Conservation (phyloP, 768 basidiomycete species). For the Leucosporidium scottii region DNA sequence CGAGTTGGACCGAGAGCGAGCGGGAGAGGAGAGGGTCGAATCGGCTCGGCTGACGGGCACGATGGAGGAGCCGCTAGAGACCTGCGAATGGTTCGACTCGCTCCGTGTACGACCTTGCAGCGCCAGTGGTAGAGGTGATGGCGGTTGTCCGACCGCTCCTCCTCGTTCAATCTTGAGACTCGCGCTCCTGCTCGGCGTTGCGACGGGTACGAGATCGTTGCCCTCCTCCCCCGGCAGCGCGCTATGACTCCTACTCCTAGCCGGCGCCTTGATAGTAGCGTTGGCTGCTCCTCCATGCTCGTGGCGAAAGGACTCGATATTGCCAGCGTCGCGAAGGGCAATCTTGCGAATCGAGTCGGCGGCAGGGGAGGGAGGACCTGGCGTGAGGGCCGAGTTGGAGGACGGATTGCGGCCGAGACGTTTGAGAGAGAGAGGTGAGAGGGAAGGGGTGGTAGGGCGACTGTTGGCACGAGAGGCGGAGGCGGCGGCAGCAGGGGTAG, state of each 20-base stretch:
- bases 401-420: neutral
- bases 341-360: conserved; percentile 3
- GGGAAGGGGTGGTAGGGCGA: neutral
- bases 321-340: neutral
- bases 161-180: too few species aligned
- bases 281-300: too few species aligned
- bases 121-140: neutral
- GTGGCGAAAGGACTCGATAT: conserved; percentile 1
- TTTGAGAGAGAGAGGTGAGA: neutral
- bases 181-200: too few species aligned
- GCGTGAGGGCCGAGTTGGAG: neutral
- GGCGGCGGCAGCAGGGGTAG: neutral
- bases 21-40: neutral
- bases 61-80: neutral
- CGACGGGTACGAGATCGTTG: too few species aligned
- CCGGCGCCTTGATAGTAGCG: too few species aligned
- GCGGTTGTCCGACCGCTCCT: too few species aligned
- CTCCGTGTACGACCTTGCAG: neutral
- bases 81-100: neutral
- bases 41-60: neutral
- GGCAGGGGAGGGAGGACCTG: neutral
- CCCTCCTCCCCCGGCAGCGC: too few species aligned
- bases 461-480: neutral
- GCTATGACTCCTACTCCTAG: too few species aligned
- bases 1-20: neutral